phyloP scores from a whole-genome alignment of 805 yeast species.

The Helenozyma baotianmanensis region DNA sequence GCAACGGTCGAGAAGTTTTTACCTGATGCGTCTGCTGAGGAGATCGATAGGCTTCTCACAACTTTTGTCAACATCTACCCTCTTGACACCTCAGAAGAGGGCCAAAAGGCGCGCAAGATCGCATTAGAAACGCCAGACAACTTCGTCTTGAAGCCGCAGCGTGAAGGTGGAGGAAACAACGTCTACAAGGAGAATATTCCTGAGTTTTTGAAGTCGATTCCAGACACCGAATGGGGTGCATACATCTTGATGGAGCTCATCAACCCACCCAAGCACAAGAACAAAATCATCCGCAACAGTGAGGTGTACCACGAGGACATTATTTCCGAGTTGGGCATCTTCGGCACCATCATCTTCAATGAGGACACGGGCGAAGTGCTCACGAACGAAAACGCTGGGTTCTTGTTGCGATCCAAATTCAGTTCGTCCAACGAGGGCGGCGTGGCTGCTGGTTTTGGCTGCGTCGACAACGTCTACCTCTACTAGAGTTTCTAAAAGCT shows the following conservation, averaged over 20 bases:
- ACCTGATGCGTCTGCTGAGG: slow-evolving; percentile 23
- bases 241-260: slow-evolving; percentile 93
- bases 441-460: slow-evolving; percentile 98
- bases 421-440: slow-evolving; percentile 94
- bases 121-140: slow-evolving; percentile 65
- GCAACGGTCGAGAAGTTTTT: slow-evolving; percentile 45
- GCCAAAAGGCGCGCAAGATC: slow-evolving; percentile 55
- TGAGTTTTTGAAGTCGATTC: slow-evolving; percentile 51
- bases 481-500: slow-evolving; percentile 18
- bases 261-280: slow-evolving; percentile 64
- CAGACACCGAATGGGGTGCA: slow-evolving; percentile 77
- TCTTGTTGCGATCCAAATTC: slow-evolving; percentile 75
- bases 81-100: slow-evolving; percentile 64
- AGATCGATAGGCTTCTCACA: slow-evolving; percentile 33
- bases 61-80: slow-evolving; percentile 91
- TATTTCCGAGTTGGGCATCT: slow-evolving; percentile 86
- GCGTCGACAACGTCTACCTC: slow-evolving; percentile 80
- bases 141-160: slow-evolving; percentile 90
- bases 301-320: slow-evolving; percentile 65
- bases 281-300: slow-evolving; percentile 67
- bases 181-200: slow-evolving; percentile 87
- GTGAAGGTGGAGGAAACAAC: slow-evolving; percentile 99
- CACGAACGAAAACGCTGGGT: slow-evolving; percentile 71
- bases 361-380: slow-evolving; percentile 52
- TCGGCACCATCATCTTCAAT: slow-evolving; percentile 79